A percentile compares a stretch with the other conserved stretches of the same genome.
phyloP scores from a whole-genome alignment of 345 rosid genomes.

The Turnera subulata region DNA sequence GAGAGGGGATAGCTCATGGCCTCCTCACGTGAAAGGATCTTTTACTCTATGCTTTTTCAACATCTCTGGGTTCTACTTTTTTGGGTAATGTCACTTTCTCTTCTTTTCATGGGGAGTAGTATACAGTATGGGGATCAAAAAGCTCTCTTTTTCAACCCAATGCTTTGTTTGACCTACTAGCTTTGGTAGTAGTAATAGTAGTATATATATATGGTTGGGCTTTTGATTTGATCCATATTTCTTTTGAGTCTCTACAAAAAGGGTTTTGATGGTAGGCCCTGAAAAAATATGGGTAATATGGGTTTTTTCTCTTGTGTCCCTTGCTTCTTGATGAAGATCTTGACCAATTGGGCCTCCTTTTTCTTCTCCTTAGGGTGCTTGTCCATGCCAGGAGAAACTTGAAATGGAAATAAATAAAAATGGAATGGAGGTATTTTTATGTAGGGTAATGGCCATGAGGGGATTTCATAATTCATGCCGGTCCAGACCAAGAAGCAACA shows the following conservation, averaged over 20 bases:
- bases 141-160: no score
- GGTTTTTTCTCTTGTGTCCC: background rate
- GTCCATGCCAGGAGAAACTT: background rate
- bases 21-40: constrained; percentile 41
- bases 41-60: constrained; percentile 9
- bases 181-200: no score
- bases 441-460: background rate
- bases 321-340: background rate
- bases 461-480: background rate
- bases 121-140: background rate
- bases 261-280: background rate
- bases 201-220: no score
- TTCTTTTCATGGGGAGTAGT: constrained; percentile 29
- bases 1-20: constrained; percentile 23
- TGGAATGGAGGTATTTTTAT: background rate
- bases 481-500: background rate
- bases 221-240: background rate
- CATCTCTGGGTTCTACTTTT: background rate
- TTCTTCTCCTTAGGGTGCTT: background rate
- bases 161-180: background rate
- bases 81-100: constrained; percentile 27
- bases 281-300: background rate
- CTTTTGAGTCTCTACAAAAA: background rate
- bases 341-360: background rate
- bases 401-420: background rate